Evolutionary conservation across 2,329 filamentous ascomycete species (phyloP).

Genomic region (Colletotrichum sp.): DNA sequence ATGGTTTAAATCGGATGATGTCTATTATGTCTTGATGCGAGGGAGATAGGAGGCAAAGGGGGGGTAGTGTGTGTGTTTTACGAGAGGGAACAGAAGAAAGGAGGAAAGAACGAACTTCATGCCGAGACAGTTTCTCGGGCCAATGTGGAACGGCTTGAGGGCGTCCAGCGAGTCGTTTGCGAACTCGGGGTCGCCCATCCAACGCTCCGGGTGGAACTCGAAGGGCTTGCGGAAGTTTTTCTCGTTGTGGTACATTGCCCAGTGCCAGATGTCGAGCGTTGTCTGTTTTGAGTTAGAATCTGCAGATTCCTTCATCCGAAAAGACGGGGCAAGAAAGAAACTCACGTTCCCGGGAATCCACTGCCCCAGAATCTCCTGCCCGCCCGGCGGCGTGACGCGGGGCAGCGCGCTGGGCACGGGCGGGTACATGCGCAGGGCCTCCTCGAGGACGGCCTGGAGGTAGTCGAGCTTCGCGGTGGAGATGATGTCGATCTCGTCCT

Average conservation of each 20-base stretch:
- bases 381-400: slow-evolving; percentile 32
- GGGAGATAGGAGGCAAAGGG: too few relatives aligned
- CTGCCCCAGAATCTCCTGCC: slow-evolving; percentile 32
- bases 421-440: slow-evolving; percentile 47
- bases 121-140: slow-evolving; percentile 11
- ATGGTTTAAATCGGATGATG: too few relatives aligned
- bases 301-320: too few relatives aligned
- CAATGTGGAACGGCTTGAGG: slow-evolving; percentile 9
- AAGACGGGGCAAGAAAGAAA: too few relatives aligned
- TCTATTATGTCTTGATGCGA: neutral
- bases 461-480: slow-evolving; percentile 37
- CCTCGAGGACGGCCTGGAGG: slow-evolving; percentile 45
- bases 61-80: neutral
- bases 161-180: slow-evolving; percentile 6
- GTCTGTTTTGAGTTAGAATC: too few relatives aligned
- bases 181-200: slow-evolving; percentile 15
- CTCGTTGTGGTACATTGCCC: slow-evolving; percentile 46
- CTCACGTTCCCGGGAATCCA: slow-evolving; percentile 36
- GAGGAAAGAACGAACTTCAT: neutral
- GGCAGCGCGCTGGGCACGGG: slow-evolving; percentile 27
- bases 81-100: neutral
- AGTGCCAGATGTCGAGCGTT: slow-evolving; percentile 46
- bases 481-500: slow-evolving; percentile 40
- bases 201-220: slow-evolving; percentile 53
- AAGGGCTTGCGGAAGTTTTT: slow-evolving; percentile 49